Evolutionary conservation across 2,329 filamentous ascomycete genomes (phyloP), one percentile per base, ranked within the genome.

Genomic region (Colletotrichum cordylinicola): DNA sequence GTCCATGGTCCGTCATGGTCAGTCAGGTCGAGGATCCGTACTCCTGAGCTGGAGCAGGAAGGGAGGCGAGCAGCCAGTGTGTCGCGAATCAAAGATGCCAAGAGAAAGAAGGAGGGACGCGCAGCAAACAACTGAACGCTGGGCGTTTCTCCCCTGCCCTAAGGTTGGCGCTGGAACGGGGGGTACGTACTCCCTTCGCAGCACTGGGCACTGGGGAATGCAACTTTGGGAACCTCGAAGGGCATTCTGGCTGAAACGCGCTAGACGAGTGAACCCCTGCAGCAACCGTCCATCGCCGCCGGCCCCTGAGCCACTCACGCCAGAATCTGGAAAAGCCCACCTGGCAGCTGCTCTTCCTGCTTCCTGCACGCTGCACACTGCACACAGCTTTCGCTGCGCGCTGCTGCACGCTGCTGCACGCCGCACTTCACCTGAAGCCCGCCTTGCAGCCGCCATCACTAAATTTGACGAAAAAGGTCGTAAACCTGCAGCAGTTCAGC

Each of bases 181-280:
- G 24, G 52, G 9, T 70, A 70, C 56, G 67, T 70, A 52, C n/a
- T 29, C 24, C 37, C 56, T 18, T 27, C 39, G 39, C 39, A 48
- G 39, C 39, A 48, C 43, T 18, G 16, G 18, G 43, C 43, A 52
- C 43, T 12, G 10, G 21, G n/a, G 43, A 52, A 52, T 52, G 43
- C 43, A 13, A 35, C 18, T 29, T 43, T 33, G 24, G 18, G 21
- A 27, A n/a, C 35, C 24, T 58, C 72, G 58, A 70, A 74, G 71
- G 72, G 72, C 60, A 74, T 74, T 71, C 60, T 74, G 48, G 35
- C 67, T 74, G 72, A 71, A 74, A 74, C 72, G 61, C 72, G 48
- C 72, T 74, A 74, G 60, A 12, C 52, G 48, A 48, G 67, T 33
- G 21, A 66, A 39, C 73, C 73, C 73, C 73, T 75, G 73, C 70